phyloP scores from a whole-genome alignment of 306 rosid species.

The Rosa rugosa region DNA sequence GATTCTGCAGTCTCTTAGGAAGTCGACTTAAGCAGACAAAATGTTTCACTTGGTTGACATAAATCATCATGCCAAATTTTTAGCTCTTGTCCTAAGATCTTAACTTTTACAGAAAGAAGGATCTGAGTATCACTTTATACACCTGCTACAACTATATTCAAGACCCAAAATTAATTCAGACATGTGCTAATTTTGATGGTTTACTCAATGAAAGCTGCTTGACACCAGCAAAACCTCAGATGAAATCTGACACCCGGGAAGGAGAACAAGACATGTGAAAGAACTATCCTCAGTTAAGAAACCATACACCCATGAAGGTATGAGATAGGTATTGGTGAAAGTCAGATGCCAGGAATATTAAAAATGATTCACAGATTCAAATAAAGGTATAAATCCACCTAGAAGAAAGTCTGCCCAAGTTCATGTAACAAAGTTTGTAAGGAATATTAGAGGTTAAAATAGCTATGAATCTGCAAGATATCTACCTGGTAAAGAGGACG shows the following conservation, averaged over 20 bases:
- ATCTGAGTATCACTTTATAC: background rate
- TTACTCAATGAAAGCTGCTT: background rate
- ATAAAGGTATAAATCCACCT: background rate
- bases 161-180: background rate
- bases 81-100: background rate
- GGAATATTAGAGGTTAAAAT: background rate
- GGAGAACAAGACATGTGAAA: background rate
- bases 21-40: background rate
- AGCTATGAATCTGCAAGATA: background rate
- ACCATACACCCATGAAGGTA: background rate
- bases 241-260: background rate
- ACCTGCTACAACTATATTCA: background rate
- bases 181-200: background rate
- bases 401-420: background rate
- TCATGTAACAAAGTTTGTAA: background rate
- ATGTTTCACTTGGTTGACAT: background rate
- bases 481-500: slow-evolving; percentile 90
- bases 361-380: background rate
- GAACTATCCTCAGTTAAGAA: background rate
- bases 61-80: background rate
- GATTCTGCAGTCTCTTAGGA: background rate
- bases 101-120: background rate
- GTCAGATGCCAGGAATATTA: background rate
- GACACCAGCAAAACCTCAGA: background rate
- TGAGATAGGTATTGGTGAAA: background rate